These are phyloP conservation scores for Tulasnella sp. DNA, from an alignment of 768 basidiomycete genomes.

Conservation along the genomic window DNA sequence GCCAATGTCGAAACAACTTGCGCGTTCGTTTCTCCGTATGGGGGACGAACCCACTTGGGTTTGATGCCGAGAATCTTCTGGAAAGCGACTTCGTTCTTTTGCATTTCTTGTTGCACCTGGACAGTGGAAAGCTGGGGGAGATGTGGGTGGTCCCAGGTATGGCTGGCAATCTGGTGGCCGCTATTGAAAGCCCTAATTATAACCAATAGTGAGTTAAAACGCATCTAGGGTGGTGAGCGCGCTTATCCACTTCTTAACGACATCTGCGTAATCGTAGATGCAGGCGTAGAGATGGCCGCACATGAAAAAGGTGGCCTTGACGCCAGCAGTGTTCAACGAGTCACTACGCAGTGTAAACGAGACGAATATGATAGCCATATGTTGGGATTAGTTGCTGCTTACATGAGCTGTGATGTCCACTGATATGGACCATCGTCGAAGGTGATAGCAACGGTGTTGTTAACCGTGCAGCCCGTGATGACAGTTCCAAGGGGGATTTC, in stretches of 20 bases:
- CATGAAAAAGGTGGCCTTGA: slow-evolving; percentile 17
- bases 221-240: background rate
- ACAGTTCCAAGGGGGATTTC: background rate
- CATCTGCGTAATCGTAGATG: slow-evolving; percentile 6
- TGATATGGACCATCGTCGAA: slow-evolving; percentile 19
- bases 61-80: slow-evolving; percentile 2
- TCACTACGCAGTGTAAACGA: background rate
- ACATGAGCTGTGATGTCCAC: slow-evolving; percentile 6
- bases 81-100: background rate
- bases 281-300: slow-evolving; percentile 1
- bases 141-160: slow-evolving; percentile 13
- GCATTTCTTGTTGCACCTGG: background rate
- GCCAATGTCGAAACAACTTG: background rate
- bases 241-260: slow-evolving; percentile 5
- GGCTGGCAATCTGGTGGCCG: slow-evolving; percentile 11
- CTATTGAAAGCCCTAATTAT: background rate
- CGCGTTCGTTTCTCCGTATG: background rate
- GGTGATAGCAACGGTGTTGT: slow-evolving; percentile 12
- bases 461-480: slow-evolving; percentile 1
- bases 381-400: background rate
- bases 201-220: background rate
- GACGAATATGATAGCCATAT: background rate
- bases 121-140: background rate
- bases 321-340: background rate
- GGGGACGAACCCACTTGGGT: background rate